Evolutionary conservation across 768 basidiomycete genomes (phyloP).

Genomic region (Termitomyces sp.): DNA sequence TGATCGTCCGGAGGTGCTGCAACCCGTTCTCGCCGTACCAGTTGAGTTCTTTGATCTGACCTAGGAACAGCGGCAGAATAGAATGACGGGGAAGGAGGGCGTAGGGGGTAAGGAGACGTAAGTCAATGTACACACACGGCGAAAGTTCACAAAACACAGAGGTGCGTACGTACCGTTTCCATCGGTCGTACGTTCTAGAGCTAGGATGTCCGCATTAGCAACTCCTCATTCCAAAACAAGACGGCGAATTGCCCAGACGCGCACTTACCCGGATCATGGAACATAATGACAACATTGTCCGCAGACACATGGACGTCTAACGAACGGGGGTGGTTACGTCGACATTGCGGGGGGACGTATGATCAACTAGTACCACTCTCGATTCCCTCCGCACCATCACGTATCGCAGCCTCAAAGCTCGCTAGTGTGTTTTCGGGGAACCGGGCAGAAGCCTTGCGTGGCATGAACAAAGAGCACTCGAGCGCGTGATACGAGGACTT

Average conservation of each 20-base stretch:
- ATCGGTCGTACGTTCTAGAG: constrained; percentile 78
- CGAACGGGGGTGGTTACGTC: constrained; percentile 37
- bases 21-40: constrained; percentile 73
- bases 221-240: too few relatives aligned
- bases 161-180: constrained; percentile 43
- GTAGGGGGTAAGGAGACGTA: not conserved
- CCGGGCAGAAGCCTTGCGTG: constrained; percentile 66
- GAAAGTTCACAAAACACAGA: not conserved
- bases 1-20: constrained; percentile 73
- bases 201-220: constrained; percentile 22
- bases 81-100: not conserved
- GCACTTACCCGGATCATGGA: constrained; percentile 79
- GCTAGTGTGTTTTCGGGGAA: constrained; percentile 95
- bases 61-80: constrained; percentile 25
- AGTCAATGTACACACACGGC: not conserved
- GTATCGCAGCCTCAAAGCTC: constrained; percentile 92
- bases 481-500: constrained; percentile 13
- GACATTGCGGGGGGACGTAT: constrained; percentile 21
- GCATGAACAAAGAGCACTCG: not conserved
- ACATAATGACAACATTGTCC: constrained; percentile 89
- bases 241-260: not conserved
- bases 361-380: constrained; percentile 81
- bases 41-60: constrained; percentile 59
- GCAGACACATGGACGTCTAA: constrained; percentile 92
- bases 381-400: constrained; percentile 92